These are phyloP conservation scores for Camelina laxa DNA, from an alignment of 345 rosid genomes.

Conservation along the genomic window DNA sequence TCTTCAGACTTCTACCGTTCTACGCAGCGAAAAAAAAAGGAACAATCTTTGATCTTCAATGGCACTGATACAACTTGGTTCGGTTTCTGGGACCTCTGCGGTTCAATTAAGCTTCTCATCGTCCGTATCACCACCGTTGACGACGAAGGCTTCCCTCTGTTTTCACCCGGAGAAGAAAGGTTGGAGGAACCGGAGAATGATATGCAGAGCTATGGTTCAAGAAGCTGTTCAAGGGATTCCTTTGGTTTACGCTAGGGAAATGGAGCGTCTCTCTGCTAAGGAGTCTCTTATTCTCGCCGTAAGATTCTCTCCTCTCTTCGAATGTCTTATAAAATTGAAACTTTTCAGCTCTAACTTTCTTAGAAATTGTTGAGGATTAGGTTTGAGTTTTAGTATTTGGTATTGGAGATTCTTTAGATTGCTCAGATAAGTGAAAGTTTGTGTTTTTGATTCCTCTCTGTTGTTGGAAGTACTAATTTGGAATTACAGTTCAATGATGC, in stretches of 20 bases:
- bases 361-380: slow-evolving; percentile 6
- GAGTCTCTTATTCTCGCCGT: slow-evolving; percentile 96
- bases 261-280: slow-evolving; percentile 97
- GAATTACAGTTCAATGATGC: slow-evolving; percentile 79
- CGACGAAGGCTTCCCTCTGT: slow-evolving; percentile 35
- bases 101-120: slow-evolving; percentile 38
- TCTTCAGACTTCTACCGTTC: background rate
- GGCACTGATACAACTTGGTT: slow-evolving; percentile 39
- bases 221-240: slow-evolving; percentile 73
- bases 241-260: slow-evolving; percentile 84
- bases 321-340: background rate
- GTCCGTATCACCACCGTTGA: slow-evolving; percentile 16
- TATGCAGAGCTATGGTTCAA: slow-evolving; percentile 65
- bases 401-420: background rate
- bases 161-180: slow-evolving; percentile 39
- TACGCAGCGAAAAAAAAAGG: background rate
- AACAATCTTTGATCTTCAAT: slow-evolving; percentile 31
- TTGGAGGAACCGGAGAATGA: slow-evolving; percentile 36
- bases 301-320: slow-evolving; percentile 23
- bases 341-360: background rate
- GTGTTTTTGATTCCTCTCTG: background rate
- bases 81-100: slow-evolving; percentile 28
- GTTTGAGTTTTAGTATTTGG: background rate
- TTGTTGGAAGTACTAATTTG: background rate
- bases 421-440: background rate